Evolutionary conservation across 2,329 filamentous ascomycete genomes (phyloP).

Genomic region (Colletotrichum sidae): DNA sequence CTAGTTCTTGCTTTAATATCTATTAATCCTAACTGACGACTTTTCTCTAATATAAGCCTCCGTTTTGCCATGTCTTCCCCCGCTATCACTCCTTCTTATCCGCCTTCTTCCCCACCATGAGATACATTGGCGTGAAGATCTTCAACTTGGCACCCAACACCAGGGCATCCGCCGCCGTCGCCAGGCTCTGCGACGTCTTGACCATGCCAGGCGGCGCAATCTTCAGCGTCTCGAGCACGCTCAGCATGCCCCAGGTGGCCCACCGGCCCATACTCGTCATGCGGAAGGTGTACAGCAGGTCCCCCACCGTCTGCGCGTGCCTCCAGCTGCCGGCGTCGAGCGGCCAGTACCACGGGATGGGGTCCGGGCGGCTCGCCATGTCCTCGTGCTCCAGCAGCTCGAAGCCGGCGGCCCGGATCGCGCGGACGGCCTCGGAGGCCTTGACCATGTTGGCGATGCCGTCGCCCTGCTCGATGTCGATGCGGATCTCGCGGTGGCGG

Average conservation of each 20-base stretch:
- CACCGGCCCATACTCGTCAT: constrained; percentile 86
- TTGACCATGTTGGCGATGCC: constrained; percentile 98
- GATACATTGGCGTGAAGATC: constrained; percentile 95
- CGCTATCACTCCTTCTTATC: constrained; percentile 40
- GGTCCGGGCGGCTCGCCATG: constrained; percentile 80
- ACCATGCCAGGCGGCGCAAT: constrained; percentile 82
- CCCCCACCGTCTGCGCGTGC: constrained; percentile 79
- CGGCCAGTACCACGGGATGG: constrained; percentile 91
- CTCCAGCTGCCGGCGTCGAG: constrained; percentile 79
- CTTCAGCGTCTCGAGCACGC: constrained; percentile 75
- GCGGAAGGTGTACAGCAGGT: constrained; percentile 80
- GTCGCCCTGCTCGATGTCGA: constrained; percentile 95
- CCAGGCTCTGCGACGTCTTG: constrained; percentile 88
- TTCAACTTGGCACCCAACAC: constrained; percentile 86
- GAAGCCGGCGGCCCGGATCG: constrained; percentile 90
- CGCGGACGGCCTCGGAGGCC: constrained; percentile 81
- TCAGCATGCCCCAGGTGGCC: constrained; percentile 78
- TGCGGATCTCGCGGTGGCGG: constrained; percentile 87
- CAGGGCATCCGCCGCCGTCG: constrained; percentile 79
- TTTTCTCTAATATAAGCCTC: accelerated
- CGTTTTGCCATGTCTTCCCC: too few species aligned
- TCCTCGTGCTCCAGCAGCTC: constrained; percentile 87
- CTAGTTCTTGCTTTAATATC: neutral
- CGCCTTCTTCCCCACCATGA: constrained; percentile 91
- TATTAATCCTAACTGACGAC: neutral